These are phyloP conservation scores for Lipomyces sp. DNA, from an alignment of 805 yeast species.

Conservation along the genomic window DNA sequence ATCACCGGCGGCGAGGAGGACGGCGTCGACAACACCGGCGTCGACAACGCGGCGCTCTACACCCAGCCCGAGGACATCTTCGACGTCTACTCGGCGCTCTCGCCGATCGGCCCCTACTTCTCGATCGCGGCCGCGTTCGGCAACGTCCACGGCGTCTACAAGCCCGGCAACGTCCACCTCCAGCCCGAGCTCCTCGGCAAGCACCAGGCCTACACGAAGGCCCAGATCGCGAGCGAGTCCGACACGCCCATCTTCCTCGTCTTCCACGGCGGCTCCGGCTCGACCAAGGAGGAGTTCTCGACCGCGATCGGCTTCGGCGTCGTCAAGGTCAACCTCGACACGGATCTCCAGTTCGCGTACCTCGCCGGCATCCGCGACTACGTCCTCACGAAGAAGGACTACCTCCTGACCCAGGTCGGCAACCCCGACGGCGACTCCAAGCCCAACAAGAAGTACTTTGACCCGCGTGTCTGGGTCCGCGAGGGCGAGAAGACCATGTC, in stretches of 20 bases:
- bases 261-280: slow-evolving; percentile 99
- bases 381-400: slow-evolving; percentile 93
- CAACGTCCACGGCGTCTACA: slow-evolving; percentile 99
- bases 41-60: slow-evolving; percentile 80
- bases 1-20: slow-evolving; percentile 99
- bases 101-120: slow-evolving; percentile 93
- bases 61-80: slow-evolving; percentile 93
- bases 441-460: slow-evolving; percentile 99
- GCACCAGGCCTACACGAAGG: slow-evolving; percentile 86
- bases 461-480: slow-evolving; percentile 99
- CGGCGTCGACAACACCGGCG: slow-evolving; percentile 98
- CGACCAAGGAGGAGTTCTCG: slow-evolving; percentile 85
- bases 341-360: slow-evolving; percentile 99
- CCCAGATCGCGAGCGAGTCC: slow-evolving; percentile 53
- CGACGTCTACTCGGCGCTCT: slow-evolving; percentile 83
- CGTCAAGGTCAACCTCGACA: slow-evolving; percentile 98
- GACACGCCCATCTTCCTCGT: slow-evolving; percentile 86
- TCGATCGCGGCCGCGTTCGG: slow-evolving; percentile 99
- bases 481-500: slow-evolving; percentile 99
- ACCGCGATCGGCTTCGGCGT: slow-evolving; percentile 91
- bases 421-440: slow-evolving; percentile 99
- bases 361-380: slow-evolving; percentile 95
- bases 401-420: slow-evolving; percentile 84
- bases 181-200: slow-evolving; percentile 91
- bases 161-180: slow-evolving; percentile 96